phyloP scores from a whole-genome alignment of 768 basidiomycete species.

The Leccinum broughii region DNA sequence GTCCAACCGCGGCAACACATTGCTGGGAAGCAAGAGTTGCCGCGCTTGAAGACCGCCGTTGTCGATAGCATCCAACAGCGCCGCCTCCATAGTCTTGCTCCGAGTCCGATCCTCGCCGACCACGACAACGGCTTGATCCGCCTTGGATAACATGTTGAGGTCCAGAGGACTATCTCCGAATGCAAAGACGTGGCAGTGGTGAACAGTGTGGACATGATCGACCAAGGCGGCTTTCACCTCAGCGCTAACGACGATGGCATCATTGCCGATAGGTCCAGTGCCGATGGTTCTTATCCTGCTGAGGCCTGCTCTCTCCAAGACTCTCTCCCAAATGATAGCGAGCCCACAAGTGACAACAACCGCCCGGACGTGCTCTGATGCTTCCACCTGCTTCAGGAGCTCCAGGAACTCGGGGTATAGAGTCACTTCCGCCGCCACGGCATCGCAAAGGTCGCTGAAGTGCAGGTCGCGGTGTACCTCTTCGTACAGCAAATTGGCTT shows the following conservation, averaged over 20 bases:
- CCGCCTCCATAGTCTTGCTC: constrained; percentile 14
- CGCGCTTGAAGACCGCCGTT: constrained; percentile 14
- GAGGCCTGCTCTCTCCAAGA: constrained; percentile 18
- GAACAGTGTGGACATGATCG: constrained; percentile 12
- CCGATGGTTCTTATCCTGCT: constrained; percentile 15
- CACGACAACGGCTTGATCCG: constrained; percentile 17
- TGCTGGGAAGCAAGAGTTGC: constrained; percentile 16
- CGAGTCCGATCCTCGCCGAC: constrained; percentile 14
- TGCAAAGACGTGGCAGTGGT: constrained; percentile 12
- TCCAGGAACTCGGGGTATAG: constrained; percentile 17
- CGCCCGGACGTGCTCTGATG: constrained; percentile 18
- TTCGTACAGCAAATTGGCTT: constrained; percentile 13
- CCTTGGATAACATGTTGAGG: constrained; percentile 17
- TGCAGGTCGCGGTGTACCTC: constrained; percentile 13
- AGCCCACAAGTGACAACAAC: constrained; percentile 18
- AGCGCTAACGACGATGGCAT: constrained; percentile 13
- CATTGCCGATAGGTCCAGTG: constrained; percentile 9
- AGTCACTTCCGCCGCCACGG: constrained; percentile 15
- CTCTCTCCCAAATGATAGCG: constrained; percentile 10
- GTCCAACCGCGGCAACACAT: constrained; percentile 13
- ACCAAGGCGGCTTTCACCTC: constrained; percentile 19
- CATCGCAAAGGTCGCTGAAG: constrained; percentile 16
- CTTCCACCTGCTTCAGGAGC: constrained; percentile 19
- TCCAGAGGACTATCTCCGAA: constrained; percentile 17
- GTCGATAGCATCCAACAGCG: constrained; percentile 15